Evolutionary conservation across 441 rosid species (phyloP), one percentile per base, ranked within the genome.

Genomic region (Brassica balearica): DNA sequence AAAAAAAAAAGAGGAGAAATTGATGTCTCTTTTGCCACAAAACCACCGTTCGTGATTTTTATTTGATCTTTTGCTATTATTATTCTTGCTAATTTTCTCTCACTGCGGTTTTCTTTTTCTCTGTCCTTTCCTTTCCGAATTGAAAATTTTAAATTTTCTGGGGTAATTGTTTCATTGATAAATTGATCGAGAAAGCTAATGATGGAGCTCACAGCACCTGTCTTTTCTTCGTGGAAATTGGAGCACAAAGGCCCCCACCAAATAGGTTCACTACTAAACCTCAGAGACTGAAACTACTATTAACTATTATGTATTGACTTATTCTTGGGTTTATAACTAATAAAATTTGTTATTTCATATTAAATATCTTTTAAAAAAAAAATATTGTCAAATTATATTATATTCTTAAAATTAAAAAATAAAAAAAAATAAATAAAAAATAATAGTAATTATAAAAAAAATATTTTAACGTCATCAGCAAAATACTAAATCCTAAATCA

Each of bases 31-130:
- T 72, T 78, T 60, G 69, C 43, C 3, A 38, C 43, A 9, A 38
- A 38, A 38, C 43, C 43, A 38, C 43, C 43, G 8, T 38, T 38
- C 43, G 69, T 72, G 73, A 72, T 72, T 66, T 17, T 71, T 29
- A 20, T 67, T 72, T 72, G 14, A 38, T 60, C 15, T 32, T 78
- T 78, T 67, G 67, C 76, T 70, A 1, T 15, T 53, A 38, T 8
- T 12, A 27, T n/a, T 62, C 65, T 70, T 71, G 22, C 32, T 29
- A 71, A 65, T 65, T 29, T 8, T 38, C 43, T 11, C 19, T 55
- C 14, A 1, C 25, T 77, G 65, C 76, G 71, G 65, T 55, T 7
- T 6, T 8, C 8, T 65, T 53, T 77, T 58, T 58, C 43, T 38
- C 8, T 41, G 1, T 41, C 36, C 27, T 32, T 55, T 43, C 55